phyloP scores from a whole-genome alignment of 805 yeast species.

The Candida pseudoglaebosa region DNA sequence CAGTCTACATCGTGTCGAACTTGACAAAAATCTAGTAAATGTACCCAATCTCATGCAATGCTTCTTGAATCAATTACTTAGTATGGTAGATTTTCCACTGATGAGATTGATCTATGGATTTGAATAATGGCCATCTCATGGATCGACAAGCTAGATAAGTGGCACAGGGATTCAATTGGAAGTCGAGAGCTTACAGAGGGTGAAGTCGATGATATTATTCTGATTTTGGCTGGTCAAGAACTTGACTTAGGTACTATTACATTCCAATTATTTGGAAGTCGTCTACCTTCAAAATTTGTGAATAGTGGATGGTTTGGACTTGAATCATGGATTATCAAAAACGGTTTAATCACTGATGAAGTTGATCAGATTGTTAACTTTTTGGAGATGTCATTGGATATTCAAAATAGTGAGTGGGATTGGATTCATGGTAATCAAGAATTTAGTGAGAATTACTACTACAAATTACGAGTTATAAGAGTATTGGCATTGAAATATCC shows the following conservation, averaged over 20 bases:
- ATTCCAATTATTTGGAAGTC: conserved; percentile 1
- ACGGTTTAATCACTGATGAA: not conserved
- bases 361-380: not conserved
- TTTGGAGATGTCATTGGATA: conserved; percentile 4
- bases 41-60: not conserved
- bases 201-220: not conserved
- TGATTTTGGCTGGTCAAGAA: not conserved
- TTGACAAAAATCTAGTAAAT: conserved; percentile 5
- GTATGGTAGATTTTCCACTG: not conserved
- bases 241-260: not conserved
- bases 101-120: conserved; percentile 1
- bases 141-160: not conserved
- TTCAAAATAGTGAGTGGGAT: conserved; percentile 9
- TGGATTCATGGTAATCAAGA: conserved; percentile 5
- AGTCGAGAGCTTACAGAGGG: not conserved
- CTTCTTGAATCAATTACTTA: not conserved
- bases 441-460: conserved; percentile 4
- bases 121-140: not conserved
- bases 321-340: conserved; percentile 5
- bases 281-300: conserved; percentile 1
- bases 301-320: conserved; percentile 6
- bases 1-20: not conserved
- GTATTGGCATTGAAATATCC: conserved; percentile 5
- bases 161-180: not conserved
- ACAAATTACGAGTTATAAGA: conserved; percentile 7